Percentiles rank a stretch among this genome's conserved stretches.
Conservation (phyloP, 1,139 yeast genomes). For the Torulaspora globosa region DNA sequence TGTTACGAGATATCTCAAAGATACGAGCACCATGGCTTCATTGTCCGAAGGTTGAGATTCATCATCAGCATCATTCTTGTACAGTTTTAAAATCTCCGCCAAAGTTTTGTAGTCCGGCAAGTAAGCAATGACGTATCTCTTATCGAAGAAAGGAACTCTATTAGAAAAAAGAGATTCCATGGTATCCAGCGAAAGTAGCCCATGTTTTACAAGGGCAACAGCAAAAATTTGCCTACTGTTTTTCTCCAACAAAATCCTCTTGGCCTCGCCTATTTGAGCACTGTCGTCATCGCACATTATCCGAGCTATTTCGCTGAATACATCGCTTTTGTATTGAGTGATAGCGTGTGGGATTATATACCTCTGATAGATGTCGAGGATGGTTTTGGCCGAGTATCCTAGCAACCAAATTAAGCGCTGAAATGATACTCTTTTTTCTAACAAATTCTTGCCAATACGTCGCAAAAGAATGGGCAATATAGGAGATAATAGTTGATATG, state of each 20-base stretch:
- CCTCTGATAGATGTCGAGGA: slow-evolving; percentile 64
- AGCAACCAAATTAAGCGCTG: slow-evolving; percentile 59
- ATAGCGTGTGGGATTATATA: slow-evolving; percentile 76
- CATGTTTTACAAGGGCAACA: slow-evolving; percentile 35
- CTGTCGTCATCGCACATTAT: slow-evolving; percentile 34
- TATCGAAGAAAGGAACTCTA: slow-evolving; percentile 32
- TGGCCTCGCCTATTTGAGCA: slow-evolving; percentile 22
- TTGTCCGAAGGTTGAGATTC: slow-evolving; percentile 23
- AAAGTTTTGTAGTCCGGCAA: slow-evolving; percentile 35
- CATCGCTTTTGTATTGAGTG: slow-evolving; percentile 58
- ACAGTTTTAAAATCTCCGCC: slow-evolving; percentile 35
- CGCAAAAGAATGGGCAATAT: slow-evolving; percentile 72
- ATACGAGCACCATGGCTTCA: slow-evolving; percentile 29
- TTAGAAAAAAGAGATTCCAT: slow-evolving; percentile 32
- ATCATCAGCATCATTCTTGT: slow-evolving; percentile 24
- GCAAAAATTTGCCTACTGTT: slow-evolving; percentile 37
- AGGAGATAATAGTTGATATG: slow-evolving; percentile 73
- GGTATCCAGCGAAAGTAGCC: slow-evolving; percentile 32
- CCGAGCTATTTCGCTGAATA: slow-evolving; percentile 54
- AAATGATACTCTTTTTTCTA: slow-evolving; percentile 51
- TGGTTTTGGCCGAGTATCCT: slow-evolving; percentile 56
- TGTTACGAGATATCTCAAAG: slow-evolving; percentile 34
- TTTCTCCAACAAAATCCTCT: slow-evolving; percentile 24
- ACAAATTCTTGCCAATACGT: slow-evolving; percentile 52
- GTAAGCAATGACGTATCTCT: slow-evolving; percentile 26